Evolutionary conservation across 441 rosid species (phyloP), one percentile per base, ranked within the genome.

Genomic region (Mallotus repandus): DNA sequence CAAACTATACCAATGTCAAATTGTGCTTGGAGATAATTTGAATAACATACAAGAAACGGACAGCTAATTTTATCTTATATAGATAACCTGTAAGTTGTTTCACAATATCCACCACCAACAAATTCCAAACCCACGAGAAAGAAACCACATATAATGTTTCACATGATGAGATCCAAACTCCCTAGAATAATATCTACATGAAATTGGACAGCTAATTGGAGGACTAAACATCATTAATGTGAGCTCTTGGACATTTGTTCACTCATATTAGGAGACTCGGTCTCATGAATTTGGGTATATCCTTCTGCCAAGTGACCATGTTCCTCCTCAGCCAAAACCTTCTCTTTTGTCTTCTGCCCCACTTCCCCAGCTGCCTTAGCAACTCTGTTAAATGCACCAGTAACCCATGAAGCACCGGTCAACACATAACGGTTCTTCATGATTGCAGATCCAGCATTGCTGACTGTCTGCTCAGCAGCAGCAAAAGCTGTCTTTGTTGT

Each of bases 281-380:
- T 43, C 53, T 62, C 76, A 4, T 63, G 64, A 48, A 77, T 49
- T 41, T 49, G 80, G 16, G 64, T 58, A 38, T 77, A 77, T 52
- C 76, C 80, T 68, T 67, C 64, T 16, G 69, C 76, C 22, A 18
- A 21, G 13, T 7, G 76, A 46, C 41, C 10, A 25, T 54, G 73
- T 32, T 35, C 73, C 59, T 77, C 80, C 55, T 77, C 80, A 1
- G 73, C 68, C 70, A 16, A 35, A 54, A 77, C 88, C 74, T 88
- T 93, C 74, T 93, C 98, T 80, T 85, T 88, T 4, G 94, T 79
- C 83, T 83, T 88, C 88, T 93, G 91, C 45, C 97, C 92, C 10
- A 89, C 90, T 21, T 93, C 97, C 41, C 83, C 89, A 1, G 95
- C 98, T 48, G 92, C 92, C 83, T 91, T 91, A 11, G 84, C 83